A percentile compares a stretch with the other conserved stretches of the same genome.
phyloP scores from a whole-genome alignment of 768 basidiomycete species.

The Boletus sp. region DNA sequence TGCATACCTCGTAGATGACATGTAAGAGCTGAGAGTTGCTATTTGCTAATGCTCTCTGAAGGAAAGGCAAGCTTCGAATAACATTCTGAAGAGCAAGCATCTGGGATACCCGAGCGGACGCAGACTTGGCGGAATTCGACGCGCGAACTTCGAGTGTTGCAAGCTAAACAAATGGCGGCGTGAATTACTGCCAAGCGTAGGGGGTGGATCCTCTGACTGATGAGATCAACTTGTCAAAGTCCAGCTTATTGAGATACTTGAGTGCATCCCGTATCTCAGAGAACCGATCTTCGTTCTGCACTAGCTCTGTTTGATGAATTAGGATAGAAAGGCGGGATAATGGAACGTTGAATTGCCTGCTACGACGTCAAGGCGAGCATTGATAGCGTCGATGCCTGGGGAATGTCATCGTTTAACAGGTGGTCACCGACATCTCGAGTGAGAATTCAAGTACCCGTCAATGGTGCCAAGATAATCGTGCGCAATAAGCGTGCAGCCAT shows the following conservation, averaged over 20 bases:
- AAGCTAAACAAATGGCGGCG: constrained; percentile 44
- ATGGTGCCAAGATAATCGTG: constrained; percentile 78
- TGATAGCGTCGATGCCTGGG: constrained; percentile 49
- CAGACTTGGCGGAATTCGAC: constrained; percentile 56
- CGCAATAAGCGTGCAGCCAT: constrained; percentile 86
- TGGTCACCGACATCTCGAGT: not conserved
- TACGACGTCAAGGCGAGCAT: constrained; percentile 83
- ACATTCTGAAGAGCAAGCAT: constrained; percentile 78
- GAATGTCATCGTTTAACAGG: not conserved
- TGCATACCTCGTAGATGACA: constrained; percentile 57
- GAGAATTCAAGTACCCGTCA: constrained; percentile 51
- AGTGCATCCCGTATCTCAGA: constrained; percentile 66
- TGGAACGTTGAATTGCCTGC: constrained; percentile 49
- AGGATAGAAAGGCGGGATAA: not conserved
- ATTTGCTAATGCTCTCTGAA: constrained; percentile 61
- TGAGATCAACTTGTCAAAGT: constrained; percentile 84
- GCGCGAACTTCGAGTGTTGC: constrained; percentile 59
- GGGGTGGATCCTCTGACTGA: constrained; percentile 41
- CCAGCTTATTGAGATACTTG: constrained; percentile 71
- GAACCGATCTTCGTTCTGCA: constrained; percentile 74
- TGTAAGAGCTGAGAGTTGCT: constrained; percentile 58
- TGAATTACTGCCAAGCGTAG: not conserved
- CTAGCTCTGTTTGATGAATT: constrained; percentile 51
- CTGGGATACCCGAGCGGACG: constrained; percentile 67
- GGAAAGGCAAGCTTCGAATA: constrained; percentile 61